Base-by-base conservation (phyloP, 2,329 filamentous ascomycete genomes). In the Xylariaceae sp. region DNA sequence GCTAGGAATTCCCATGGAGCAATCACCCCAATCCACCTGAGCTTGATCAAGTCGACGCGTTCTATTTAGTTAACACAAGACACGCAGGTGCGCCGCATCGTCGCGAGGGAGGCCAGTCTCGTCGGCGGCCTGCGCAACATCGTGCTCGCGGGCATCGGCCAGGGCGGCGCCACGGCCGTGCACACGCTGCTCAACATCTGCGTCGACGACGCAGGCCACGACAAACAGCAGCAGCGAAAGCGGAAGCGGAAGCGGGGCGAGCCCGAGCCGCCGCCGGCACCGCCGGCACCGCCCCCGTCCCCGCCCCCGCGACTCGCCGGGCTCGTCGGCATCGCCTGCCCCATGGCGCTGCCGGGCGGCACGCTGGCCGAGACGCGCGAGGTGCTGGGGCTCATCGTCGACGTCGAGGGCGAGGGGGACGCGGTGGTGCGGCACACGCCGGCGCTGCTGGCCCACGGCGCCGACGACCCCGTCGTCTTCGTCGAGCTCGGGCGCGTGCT, bases 81-180 rank as follows among this genome's bases (percentile, higher is more conserved):
- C n/a, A n/a, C n/a, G n/a, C n/a, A n/a, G n/a, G n/a, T 70, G 2
- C 43, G 52, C 3, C 31, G 43, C 0, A 28, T 68, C 3, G 43
- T 68, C 1, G 28, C 17, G 4, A 26, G 39, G 0, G 64, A 70
- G 44, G 61, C 61, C 3, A 37, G 35, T 2, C 4, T 34, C 5
- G 42, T 70, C 4, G 53, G 53, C 1, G 63, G 60, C 1, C 45
- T 53, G 45, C 55, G 65, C 13, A 47, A 47, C 5, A 44, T 71
- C 15, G 51, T 70, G 5, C 45, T 70, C 1, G 61, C 60, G 5
- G 66, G 68, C 0, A 65, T 70, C 32, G 66, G 64, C 34, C 62
- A 66, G 52, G 67, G 66, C 14, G 62, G 53, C 2, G 63, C 66
- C 1, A 64, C 64, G 4, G 50, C 55, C 16, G 44, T 44, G 19